Conservation (phyloP, 257 asterid genomes). For the Nicotiana noctiflora region DNA sequence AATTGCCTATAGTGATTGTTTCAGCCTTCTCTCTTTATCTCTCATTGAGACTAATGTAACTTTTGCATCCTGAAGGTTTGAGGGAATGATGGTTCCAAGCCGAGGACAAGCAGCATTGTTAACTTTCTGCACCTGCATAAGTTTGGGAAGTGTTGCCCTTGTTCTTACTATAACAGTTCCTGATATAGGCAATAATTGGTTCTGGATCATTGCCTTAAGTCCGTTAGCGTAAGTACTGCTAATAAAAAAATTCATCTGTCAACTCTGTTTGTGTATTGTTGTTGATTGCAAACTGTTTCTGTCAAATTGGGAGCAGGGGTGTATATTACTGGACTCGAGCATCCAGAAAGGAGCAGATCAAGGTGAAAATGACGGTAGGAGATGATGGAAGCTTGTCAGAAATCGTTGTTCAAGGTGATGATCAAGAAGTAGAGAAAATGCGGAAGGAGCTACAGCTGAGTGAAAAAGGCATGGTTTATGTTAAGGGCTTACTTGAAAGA, state of each 20-base stretch:
- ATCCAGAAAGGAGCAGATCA: constrained; percentile 85
- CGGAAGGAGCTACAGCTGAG: constrained; percentile 77
- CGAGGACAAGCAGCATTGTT: constrained; percentile 94
- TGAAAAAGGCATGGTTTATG: constrained; percentile 91
- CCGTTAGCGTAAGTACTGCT: constrained; percentile 76
- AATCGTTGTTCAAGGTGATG: constrained; percentile 81
- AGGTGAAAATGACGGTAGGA: constrained; percentile 67
- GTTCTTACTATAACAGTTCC: constrained; percentile 93
- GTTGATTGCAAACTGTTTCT: neutral
- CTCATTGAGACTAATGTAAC: neutral
- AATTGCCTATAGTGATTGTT: neutral
- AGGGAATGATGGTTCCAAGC: constrained; percentile 91
- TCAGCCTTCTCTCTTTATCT: neutral
- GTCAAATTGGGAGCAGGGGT: constrained; percentile 48
- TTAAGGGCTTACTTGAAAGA: constrained; percentile 81
- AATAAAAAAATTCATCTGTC: neutral
- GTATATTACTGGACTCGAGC: constrained; percentile 87
- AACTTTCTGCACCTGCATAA: constrained; percentile 85
- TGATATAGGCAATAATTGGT: constrained; percentile 83
- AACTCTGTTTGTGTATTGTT: neutral
- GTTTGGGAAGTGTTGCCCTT: constrained; percentile 87
- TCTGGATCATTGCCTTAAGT: constrained; percentile 62
- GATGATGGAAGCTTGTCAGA: constrained; percentile 67
- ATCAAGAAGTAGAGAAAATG: constrained; percentile 79
- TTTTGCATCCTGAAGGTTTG: constrained; percentile 46